Evolutionary conservation across 176 grass and related monocot genomes (phyloP), one percentile per base, ranked within the genome.

Genomic region (Triticum monococcum): DNA sequence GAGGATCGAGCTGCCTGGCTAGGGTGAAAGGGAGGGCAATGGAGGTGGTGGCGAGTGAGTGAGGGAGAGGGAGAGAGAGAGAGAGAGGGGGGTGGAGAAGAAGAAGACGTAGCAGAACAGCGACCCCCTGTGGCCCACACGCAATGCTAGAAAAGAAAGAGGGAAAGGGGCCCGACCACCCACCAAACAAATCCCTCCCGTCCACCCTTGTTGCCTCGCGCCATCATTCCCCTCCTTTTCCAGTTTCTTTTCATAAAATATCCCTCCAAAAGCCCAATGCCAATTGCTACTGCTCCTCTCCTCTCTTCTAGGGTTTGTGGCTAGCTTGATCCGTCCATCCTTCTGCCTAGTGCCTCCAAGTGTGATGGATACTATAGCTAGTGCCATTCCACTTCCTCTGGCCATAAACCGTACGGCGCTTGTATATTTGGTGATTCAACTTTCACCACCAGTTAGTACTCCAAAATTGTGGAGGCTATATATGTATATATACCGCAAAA

Each of bases 31-130:
- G 46, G 79, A 69, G 1, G 35, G 26, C 67, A 37, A 63, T 20
- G 12, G 37, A 61, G 52, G 17, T 33, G 78, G 68, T 28, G 68
- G 23, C 12, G 56, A 71, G 32, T 54, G 72, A 68, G 65, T 32
- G 18, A 8, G 54, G 18, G 54, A 22, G 54, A 8, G 54, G 2
- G 54, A 20, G 54, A 8, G 54, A 0, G 54, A 32, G 65, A 28
- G 40, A 40, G 38, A 40, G 37, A 38, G 8, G 3, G 38, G 38
- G 66, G 30, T 24, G 61, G 9, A 22, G 81, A 30, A 23, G 8
- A 45, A 75, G 84, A 64, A 89, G 91, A 69, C 86, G 91, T 89
- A 89, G 65, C 81, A 90, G 91, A 92, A 90, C 80, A 92, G 91
- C 83, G 79, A 87, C 63, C 67, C 67, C 74, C 85, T 82, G 78